Base-by-base conservation (phyloP, 2,329 filamentous ascomycete species). In the Beauveria varroae region DNA sequence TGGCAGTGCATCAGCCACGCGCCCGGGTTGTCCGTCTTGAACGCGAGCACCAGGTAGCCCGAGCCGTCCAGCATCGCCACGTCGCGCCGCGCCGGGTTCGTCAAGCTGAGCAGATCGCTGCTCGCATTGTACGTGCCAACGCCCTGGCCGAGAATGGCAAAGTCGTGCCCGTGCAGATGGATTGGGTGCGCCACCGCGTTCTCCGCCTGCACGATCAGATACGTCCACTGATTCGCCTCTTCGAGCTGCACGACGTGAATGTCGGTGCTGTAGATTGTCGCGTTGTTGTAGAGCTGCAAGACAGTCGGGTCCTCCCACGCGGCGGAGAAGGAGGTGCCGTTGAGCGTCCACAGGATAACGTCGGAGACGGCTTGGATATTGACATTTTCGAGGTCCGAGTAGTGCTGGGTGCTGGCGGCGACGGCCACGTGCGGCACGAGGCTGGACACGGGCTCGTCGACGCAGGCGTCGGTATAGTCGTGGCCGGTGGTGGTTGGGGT, bases 81-180 rank as follows among this genome's bases (percentile, higher is more conserved):
- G 65, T 84, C 81, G 46, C 82, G 76, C 12, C 82, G 79, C 30
- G 78, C 75, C 1, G 82, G 80, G 67, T 83, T 84, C 18, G 12
- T 20, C 20, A 28, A 10, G n/a, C 16, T 30, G 3, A 37, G 9
- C 18, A 46, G 22, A 3, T 44, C 30, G 30, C 30, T 16, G 12
- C 16, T 20, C n/a, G 46, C 37, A 20, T 60, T 55, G 54, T 63
- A 67, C 26, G 52, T 60, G 5, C 66, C 66, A 3, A 14, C 54
- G 9, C 66, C 64, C 54, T 65, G 63, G 24, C 14, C 65, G 34
- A 67, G 64, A 20, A 67, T 41, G 43, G 56, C 63, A 56, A 66
- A 67, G 57, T 67, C 66, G 57, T 67, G 66, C 47, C 66, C 66
- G 57, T 67, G 66, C 8, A 67, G 61, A 9, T 67, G 66, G 12